phyloP scores from a whole-genome alignment of 2,329 filamentous ascomycete species.

The Colletotrichum destructivum region DNA sequence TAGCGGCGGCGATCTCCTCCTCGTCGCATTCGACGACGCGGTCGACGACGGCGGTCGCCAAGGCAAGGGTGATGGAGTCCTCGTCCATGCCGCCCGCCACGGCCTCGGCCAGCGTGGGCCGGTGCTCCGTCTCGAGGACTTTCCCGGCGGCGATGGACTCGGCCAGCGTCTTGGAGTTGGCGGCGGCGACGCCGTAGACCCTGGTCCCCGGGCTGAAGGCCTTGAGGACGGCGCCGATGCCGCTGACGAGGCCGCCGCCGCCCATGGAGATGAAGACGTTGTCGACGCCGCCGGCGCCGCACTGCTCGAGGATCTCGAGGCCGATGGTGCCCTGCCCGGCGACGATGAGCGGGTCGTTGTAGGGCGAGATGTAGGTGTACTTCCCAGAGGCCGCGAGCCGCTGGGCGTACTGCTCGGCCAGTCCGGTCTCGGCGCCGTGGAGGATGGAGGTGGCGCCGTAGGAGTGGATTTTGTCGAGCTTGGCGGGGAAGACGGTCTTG shows the following conservation, averaged over 20 bases:
- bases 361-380: conserved; percentile 46
- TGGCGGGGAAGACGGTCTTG: conserved; percentile 43
- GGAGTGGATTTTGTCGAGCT: conserved; percentile 45
- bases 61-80: conserved; percentile 44
- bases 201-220: conserved; percentile 44
- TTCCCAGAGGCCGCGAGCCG: conserved; percentile 43
- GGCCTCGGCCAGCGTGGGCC: conserved; percentile 45
- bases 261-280: conserved; percentile 47
- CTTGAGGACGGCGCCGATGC: conserved; percentile 46
- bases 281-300: conserved; percentile 36
- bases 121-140: conserved; percentile 46
- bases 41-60: conserved; percentile 45
- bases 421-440: conserved; percentile 44
- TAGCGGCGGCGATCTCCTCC: conserved; percentile 38
- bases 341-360: conserved; percentile 45
- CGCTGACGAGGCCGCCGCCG: conserved; percentile 46
- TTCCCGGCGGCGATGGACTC: conserved; percentile 43
- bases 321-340: conserved; percentile 44
- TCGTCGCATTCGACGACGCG: conserved; percentile 45
- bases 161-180: conserved; percentile 45
- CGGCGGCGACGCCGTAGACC: conserved; percentile 45
- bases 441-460: conserved; percentile 45
- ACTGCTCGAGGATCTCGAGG: conserved; percentile 46
- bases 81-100: conserved; percentile 47
- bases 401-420: conserved; percentile 46